phyloP scores from a whole-genome alignment of 164 flowering plant species.

The Cinnamomum micranthum region DNA sequence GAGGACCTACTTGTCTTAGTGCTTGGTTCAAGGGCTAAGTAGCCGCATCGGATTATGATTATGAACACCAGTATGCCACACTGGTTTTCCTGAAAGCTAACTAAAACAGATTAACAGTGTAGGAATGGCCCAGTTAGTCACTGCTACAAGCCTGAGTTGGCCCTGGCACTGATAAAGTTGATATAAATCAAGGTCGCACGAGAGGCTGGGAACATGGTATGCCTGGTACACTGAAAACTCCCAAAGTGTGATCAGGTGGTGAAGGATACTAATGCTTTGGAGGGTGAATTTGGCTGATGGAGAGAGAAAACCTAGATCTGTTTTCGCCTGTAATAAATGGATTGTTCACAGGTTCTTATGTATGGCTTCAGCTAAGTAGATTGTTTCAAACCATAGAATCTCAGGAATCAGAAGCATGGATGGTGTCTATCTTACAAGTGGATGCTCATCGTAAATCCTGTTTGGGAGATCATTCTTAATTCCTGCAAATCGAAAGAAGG shows the following conservation, averaged over 20 bases:
- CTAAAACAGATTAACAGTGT: not conserved
- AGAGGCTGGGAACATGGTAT: not conserved
- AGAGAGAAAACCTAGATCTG: not conserved
- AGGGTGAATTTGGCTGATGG: not conserved
- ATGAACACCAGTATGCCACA: not conserved
- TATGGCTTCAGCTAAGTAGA: not conserved
- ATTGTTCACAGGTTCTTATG: not conserved
- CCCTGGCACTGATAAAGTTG: not conserved
- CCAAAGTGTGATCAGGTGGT: not conserved
- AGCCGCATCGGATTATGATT: not conserved
- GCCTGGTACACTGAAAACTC: not conserved
- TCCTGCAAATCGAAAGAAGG: not conserved
- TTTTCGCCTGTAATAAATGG: not conserved
- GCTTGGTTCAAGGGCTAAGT: not conserved
- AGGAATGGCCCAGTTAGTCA: not conserved
- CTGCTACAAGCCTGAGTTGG: not conserved
- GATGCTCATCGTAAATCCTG: not conserved
- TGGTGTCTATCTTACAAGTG: not conserved
- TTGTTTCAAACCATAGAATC: not conserved
- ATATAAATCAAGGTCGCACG: not conserved
- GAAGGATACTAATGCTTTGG: not conserved
- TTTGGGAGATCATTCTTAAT: not conserved
- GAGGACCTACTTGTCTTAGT: not conserved
- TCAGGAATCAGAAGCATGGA: not conserved
- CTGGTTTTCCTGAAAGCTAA: not conserved